Conservation (phyloP, 2,329 filamentous ascomycete species). For the Apiospora marii region DNA sequence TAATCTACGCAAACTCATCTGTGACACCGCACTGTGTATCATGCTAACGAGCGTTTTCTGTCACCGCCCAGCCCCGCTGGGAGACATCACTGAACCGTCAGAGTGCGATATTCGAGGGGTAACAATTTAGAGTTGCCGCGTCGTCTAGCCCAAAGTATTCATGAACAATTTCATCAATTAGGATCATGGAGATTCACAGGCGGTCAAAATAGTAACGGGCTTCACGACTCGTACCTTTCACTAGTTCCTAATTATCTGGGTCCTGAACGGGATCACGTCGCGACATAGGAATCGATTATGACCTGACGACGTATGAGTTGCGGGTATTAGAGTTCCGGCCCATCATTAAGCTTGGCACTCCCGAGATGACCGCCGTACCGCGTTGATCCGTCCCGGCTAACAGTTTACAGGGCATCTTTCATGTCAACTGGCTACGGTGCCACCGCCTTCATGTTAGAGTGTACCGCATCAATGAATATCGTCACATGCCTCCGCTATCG, state of each 20-base stretch:
- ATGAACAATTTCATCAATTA: background rate
- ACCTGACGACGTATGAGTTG: background rate
- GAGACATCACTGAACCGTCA: slow-evolving; percentile 13
- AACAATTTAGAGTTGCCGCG: slow-evolving; percentile 18
- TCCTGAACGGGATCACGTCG: background rate
- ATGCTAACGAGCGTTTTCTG: background rate
- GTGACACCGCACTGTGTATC: background rate
- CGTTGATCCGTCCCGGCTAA: background rate
- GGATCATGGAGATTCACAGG: background rate
- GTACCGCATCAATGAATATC: background rate
- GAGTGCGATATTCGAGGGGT: background rate
- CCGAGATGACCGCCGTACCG: background rate
- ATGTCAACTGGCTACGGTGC: background rate
- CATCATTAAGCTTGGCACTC: slow-evolving; percentile 13
- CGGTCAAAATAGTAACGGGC: background rate
- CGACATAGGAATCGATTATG: background rate
- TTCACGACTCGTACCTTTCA: background rate
- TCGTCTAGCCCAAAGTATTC: background rate
- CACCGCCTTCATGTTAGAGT: background rate
- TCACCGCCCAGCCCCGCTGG: background rate
- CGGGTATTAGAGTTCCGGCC: background rate
- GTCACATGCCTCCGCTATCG: background rate
- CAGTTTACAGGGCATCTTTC: background rate
- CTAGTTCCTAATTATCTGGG: background rate
- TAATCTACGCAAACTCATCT: background rate